These are phyloP conservation scores for Cryptococcus sp. DNA, from an alignment of 1,284 basidiomycete species.

Conservation along the genomic window DNA sequence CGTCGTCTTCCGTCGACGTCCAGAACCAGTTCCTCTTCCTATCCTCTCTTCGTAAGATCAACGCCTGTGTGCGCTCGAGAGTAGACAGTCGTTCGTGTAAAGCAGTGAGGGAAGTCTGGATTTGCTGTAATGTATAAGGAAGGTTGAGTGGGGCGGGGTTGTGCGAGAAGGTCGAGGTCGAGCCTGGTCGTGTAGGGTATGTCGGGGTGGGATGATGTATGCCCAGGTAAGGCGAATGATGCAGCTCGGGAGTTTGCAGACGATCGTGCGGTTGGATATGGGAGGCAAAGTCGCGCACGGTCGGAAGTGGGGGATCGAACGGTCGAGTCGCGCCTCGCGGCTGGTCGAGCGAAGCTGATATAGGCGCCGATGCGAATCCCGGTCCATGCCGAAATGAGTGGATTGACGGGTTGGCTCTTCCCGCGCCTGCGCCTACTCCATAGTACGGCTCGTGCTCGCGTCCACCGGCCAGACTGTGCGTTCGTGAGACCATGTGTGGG, in stretches of 20 bases:
- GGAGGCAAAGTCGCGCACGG: conserved; percentile 14
- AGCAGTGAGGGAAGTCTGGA: conserved; percentile 83
- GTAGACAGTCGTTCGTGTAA: conserved; percentile 82
- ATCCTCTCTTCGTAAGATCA: conserved; percentile 38
- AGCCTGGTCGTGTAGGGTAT: conserved; percentile 53
- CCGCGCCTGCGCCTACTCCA: conserved; percentile 3
- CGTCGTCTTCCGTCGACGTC: conserved; percentile 34
- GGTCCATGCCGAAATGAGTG: conserved; percentile 28
- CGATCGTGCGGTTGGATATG: conserved; percentile 8
- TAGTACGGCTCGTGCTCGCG: neutral
- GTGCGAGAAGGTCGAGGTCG: conserved; percentile 51
- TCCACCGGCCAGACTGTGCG: conserved; percentile 26
- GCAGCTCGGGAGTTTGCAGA: conserved; percentile 29
- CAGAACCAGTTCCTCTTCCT: conserved; percentile 39
- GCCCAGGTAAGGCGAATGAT: conserved; percentile 23
- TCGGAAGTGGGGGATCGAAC: conserved; percentile 9
- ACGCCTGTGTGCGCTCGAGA: conserved; percentile 60
- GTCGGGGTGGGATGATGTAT: conserved; percentile 30
- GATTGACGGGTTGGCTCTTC: conserved; percentile 28
- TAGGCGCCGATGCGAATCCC: neutral
- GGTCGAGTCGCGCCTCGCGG: neutral
- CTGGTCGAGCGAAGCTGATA: neutral
- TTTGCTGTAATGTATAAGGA: conserved; percentile 46
- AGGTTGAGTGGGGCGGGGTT: conserved; percentile 29
- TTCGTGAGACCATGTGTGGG: conserved; percentile 14